A percentile compares a stretch with the other conserved stretches of the same genome.
Evolutionary conservation across 108 stramenopile genomes (phyloP).

Genomic region (Skeletonema grethae): DNA sequence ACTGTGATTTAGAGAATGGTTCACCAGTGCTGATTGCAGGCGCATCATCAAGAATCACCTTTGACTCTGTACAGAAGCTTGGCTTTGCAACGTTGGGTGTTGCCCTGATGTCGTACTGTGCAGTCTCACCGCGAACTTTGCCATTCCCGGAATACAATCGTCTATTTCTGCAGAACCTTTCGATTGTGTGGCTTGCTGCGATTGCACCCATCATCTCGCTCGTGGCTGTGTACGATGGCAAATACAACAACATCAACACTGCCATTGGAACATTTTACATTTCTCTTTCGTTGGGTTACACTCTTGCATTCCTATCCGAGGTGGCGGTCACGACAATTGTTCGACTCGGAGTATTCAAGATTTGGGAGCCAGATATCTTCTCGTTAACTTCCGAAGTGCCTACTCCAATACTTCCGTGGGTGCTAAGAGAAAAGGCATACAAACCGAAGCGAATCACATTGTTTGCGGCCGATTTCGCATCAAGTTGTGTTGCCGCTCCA

Average conservation of each 20-base stretch:
- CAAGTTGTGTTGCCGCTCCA: conserved; percentile 79
- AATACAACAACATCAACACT: conserved; percentile 59
- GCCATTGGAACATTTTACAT: conserved; percentile 68
- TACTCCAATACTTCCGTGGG: conserved; percentile 76
- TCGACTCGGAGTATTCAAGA: conserved; percentile 67
- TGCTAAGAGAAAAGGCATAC: conserved; percentile 77
- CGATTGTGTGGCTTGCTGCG: conserved; percentile 44
- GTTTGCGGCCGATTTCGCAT: conserved; percentile 81
- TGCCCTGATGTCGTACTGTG: conserved; percentile 60
- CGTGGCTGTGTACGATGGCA: conserved; percentile 56
- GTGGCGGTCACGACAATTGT: conserved; percentile 70
- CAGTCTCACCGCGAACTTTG: conserved; percentile 74
- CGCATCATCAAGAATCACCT: conserved; percentile 42
- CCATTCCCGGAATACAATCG: conserved; percentile 72
- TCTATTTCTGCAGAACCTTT: conserved; percentile 69
- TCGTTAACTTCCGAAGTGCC: conserved; percentile 65
- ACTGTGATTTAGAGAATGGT: conserved; percentile 30
- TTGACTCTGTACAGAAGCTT: conserved; percentile 74
- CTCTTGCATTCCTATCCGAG: conserved; percentile 65
- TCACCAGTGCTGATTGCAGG: conserved; percentile 38
- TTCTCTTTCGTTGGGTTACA: conserved; percentile 77
- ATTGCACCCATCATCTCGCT: conserved; percentile 56
- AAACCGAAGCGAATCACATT: conserved; percentile 83
- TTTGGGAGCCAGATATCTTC: conserved; percentile 82
- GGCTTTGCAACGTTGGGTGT: conserved; percentile 43